These are phyloP conservation scores for Scytalidium sp. DNA, from an alignment of 2,329 filamentous ascomycete species.

Conservation along the genomic window DNA sequence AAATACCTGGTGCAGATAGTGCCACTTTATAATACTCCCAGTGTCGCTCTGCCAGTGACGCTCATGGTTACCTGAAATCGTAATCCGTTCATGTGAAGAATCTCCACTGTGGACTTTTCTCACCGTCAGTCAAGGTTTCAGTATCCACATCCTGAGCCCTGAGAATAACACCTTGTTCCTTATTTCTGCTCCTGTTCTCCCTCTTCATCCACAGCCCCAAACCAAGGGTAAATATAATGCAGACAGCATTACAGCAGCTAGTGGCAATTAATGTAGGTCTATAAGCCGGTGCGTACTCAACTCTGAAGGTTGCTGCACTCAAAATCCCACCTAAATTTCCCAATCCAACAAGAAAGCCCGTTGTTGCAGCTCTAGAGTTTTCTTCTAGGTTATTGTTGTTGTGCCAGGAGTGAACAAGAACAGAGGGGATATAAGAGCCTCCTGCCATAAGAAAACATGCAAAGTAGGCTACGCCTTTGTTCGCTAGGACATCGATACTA, in stretches of 20 bases:
- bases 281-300: constrained; percentile 46
- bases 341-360: constrained; percentile 43
- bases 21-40: too few species aligned
- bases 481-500: constrained; percentile 36
- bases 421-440: constrained; percentile 43
- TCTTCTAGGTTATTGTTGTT: constrained; percentile 52
- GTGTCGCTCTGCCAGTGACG: too few species aligned
- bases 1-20: too few species aligned
- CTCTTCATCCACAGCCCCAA: constrained; percentile 43
- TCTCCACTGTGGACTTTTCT: constrained; percentile 34
- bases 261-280: constrained; percentile 43
- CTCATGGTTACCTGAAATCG: too few species aligned
- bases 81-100: constrained; percentile 26
- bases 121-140: constrained; percentile 33
- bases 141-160: constrained; percentile 37
- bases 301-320: constrained; percentile 41
- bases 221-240: constrained; percentile 34
- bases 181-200: constrained; percentile 39
- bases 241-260: constrained; percentile 37
- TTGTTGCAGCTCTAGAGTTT: constrained; percentile 44
- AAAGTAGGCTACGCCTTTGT: constrained; percentile 46
- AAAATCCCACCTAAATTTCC: constrained; percentile 47
- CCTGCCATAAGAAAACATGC: constrained; percentile 45
- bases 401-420: constrained; percentile 47
- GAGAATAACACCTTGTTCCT: constrained; percentile 31